Base-by-base conservation (phyloP, 805 yeast species). In the Pichia membranifaciens region DNA sequence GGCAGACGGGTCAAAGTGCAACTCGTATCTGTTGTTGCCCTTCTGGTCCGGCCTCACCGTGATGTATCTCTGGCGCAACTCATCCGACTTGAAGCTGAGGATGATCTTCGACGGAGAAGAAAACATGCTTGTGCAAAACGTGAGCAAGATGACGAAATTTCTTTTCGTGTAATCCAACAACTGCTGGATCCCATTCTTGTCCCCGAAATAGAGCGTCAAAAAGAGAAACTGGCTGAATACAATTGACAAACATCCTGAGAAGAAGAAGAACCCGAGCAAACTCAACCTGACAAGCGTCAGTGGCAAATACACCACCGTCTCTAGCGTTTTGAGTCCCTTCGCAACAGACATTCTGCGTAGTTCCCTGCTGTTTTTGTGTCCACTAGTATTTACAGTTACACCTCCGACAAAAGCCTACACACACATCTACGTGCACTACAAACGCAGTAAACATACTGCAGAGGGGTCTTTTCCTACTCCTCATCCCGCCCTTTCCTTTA, bases 91-190 rank as follows among this genome's bases (percentile, higher is more conserved):
- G 31, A 59, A 73, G 0, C 85, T 72, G 10, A 86, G 57, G 33
- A 74, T 61, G 4, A 86, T 60, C 15, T 69, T 62, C 12, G 79
- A 71, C 0, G 87, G 82, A 12, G 81, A 75, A 3, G 75, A 71
- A 18, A 74, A 56, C 20, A 40, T 28, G 4, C 74, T 69, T 4
- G 82, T 61, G 33, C 80, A 64, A 16, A 78, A 71, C 0, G 78
- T 69, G 38, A 85, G 62, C 35, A 84, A 57, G 8, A 73, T 66
- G 21, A 86, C 68, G 56, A 85, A 86, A 23, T 73, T 72, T 31
- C 65, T 67, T 61, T 84, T 85, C 13, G 89, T 79, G 32, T 67
- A 61, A 50, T 76, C 72, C 36, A 82, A 56, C 49, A 74, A 54
- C 3, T 68, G 68, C 50, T 75, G 75, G 33, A 65, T 57, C 41